Base-by-base conservation (phyloP, 768 basidiomycete genomes). In the Russula emetica region DNA sequence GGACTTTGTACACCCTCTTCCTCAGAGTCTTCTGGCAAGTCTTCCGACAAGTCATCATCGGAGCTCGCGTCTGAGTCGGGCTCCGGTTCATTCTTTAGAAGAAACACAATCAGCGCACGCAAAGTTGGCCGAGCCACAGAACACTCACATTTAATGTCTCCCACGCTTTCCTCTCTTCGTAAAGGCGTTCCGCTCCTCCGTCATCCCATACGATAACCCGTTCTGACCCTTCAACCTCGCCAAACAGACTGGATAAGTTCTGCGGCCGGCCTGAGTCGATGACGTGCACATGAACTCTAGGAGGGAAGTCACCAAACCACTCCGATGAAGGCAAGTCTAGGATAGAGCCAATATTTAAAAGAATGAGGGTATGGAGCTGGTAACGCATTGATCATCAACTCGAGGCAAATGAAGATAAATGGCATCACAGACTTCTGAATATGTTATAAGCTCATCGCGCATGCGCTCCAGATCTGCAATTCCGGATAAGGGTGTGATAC, bases 231-330 rank as follows among this genome's bases (percentile, higher is more conserved):
- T 84, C 80, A 28, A 85, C 85, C 49, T 78, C 80, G 55, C 82
- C 84, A 73, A 96, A 98, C 24, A 98, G 76, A 77, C 87, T 97
- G 49, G 85, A 80, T 70, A 98, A 78, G 74, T 94, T 94, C 71
- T 90, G 85, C 20, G 97, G 97, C 57, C 97, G 83, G 22, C 87
- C 84, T 3, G 96, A 93, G 75, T 99, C 97, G 76, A 99, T 91
- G 70, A 98, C 86, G 77, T 99, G 97, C 47, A 98, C 82, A 2
- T 81, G 85, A 59, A 92, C 78, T 26, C 79, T 77, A 5, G 78
- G 69, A 54, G 78, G 74, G 70, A 91, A 88, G 44, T 84, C 84
- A 55, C 91, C 92, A 71, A 94, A 89, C 87, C 88, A 88, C 50
- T 82, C 80, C 2, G 79, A 71, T 5, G 86, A 82, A 10, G 91